Evolutionary conservation across 208 protist species (phyloP).

Genomic region (Leishmania turanica): DNA sequence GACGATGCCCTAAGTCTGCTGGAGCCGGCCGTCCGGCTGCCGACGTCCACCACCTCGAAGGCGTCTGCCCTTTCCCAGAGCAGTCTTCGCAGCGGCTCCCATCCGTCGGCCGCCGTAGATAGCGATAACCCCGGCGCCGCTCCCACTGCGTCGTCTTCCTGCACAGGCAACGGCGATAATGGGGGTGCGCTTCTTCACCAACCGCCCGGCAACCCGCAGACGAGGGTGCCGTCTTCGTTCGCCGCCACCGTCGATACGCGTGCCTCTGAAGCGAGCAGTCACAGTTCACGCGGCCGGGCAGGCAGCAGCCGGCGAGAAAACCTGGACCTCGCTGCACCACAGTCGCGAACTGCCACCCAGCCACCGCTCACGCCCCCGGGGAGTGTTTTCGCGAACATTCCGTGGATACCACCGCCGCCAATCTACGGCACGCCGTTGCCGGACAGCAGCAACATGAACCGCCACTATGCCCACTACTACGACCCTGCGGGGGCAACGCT

Average conservation of each 20-base stretch:
- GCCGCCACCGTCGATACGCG: not conserved
- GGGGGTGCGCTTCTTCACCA: not conserved
- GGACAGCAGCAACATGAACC: conserved; percentile 2
- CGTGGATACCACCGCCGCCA: conserved; percentile 43
- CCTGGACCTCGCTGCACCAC: not conserved
- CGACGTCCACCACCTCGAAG: not conserved
- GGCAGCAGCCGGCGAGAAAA: not conserved
- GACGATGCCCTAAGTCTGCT: not conserved
- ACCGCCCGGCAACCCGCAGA: not conserved
- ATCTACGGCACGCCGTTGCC: conserved; percentile 16
- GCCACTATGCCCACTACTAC: conserved; percentile 27
- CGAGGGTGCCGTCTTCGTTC: not conserved
- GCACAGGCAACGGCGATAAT: not conserved
- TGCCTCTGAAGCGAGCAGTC: not conserved
- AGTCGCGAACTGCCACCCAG: not conserved
- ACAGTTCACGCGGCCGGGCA: not conserved
- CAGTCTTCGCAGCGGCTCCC: not conserved
- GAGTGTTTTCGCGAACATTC: conserved; percentile 5
- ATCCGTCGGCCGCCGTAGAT: not conserved
- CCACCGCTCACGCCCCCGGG: not conserved
- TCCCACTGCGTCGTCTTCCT: not conserved
- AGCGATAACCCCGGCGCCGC: not conserved
- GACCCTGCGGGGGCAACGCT: not conserved
- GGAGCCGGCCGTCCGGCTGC: not conserved
- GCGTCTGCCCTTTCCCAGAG: conserved; percentile 1